Base-by-base conservation (phyloP, 1,139 yeast genomes). In the Suhomyces kunorum region DNA sequence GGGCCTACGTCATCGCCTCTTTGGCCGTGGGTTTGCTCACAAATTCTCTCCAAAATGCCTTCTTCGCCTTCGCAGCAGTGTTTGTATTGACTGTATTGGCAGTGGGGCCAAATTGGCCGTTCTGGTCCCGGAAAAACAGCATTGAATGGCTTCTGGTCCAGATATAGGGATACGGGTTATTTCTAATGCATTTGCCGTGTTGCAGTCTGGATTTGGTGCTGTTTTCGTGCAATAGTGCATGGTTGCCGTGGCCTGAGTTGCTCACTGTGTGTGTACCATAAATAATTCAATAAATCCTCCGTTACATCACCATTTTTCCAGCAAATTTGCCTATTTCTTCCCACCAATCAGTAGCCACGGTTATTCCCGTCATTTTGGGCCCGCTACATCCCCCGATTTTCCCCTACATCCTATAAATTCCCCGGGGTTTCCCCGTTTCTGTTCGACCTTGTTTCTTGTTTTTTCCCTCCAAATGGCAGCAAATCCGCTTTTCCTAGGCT, bases 31-130 rank as follows among this genome's bases (percentile, higher is more conserved):
- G 87, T 1, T 67, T 75, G 40, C 37, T 66, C 3, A 49, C 68
- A 19, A 76, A 73, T 45, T 63, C 72, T 42, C 50, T 82, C 19
- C 47, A 53, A 5, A 46, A 55, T 34, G 59, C 75, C 14, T 51
- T 73, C 15, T 61, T 57, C 43, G 56, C 70, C 8, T 70, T 76
- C 50, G 67, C 54, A 1, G 60, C 58, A 1, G 60, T 64, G 26
- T 51, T 73, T 32, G 46, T 68, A 1, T 40, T 70, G 8, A 54
- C 71, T 2, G 57, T 71, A 22, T 38, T 71, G 5, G 47, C 74
- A 3, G 73, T 73, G 8, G 66, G 78, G 28, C 84, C 87, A 32
- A 76, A 83, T 26, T 81, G 80, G 71, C 74, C 83, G 1, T 47
- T 56, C 19, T 83, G 74, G 56, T 78, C 71, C 40, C 62, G 19